These are phyloP conservation scores for Deuterostichococcus epilithicus DNA, from an alignment of 139 green algal species.

Conservation along the genomic window DNA sequence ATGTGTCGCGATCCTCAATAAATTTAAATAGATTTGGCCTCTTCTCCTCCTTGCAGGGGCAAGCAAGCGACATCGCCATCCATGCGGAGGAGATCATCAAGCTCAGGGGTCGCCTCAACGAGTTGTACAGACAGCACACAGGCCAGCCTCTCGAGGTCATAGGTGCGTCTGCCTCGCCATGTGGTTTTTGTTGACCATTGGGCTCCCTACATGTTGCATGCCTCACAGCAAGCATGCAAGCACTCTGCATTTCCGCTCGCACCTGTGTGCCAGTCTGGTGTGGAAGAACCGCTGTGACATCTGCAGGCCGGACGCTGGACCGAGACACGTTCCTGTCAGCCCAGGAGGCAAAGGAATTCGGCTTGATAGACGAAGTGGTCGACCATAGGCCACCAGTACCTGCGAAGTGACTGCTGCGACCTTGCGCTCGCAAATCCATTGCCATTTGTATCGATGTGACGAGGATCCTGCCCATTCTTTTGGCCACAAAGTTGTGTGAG, in stretches of 20 bases:
- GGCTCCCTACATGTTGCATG: neutral
- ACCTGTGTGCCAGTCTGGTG: neutral
- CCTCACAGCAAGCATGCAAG: neutral
- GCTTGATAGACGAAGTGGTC: constrained; percentile 86
- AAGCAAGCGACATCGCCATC: constrained; percentile 91
- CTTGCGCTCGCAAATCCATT: no score
- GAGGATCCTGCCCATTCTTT: no score
- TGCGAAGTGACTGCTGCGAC: no score
- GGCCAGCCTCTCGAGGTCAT: constrained; percentile 43
- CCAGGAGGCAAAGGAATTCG: constrained; percentile 72
- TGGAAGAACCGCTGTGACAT: neutral
- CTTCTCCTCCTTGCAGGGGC: constrained; percentile 50
- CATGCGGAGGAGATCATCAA: constrained; percentile 87
- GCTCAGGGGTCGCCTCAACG: constrained; percentile 65
- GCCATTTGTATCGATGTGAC: no score
- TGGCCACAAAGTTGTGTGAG: no score
- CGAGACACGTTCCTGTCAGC: constrained; percentile 84
- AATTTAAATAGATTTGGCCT: no score
- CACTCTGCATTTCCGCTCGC: neutral
- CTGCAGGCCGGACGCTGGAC: constrained; percentile 70
- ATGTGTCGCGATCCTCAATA: no score
- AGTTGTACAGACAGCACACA: constrained; percentile 85
- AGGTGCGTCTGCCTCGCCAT: constrained; percentile 27
- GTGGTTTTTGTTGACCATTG: neutral
- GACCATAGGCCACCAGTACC: neutral